Evolutionary conservation across 108 stramenopile genomes (phyloP).

Genomic region (Fragilaria crotonensis): DNA sequence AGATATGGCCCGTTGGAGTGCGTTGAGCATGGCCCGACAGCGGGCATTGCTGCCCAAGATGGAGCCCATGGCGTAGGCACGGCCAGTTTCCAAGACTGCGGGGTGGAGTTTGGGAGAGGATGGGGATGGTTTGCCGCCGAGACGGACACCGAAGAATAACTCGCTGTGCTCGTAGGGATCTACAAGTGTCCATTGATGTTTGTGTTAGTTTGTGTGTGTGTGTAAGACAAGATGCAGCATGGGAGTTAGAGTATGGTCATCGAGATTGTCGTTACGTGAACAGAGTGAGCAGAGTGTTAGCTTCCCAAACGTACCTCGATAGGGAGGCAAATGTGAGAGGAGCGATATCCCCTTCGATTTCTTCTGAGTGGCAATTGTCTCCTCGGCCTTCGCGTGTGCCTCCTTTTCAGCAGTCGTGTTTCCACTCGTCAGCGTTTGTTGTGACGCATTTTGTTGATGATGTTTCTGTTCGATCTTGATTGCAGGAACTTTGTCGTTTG

Average conservation of each 20-base stretch:
- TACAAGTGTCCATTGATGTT: not conserved
- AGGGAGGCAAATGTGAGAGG: slow-evolving; percentile 84
- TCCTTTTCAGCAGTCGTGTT: slow-evolving; percentile 10
- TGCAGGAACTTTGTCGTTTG: slow-evolving; percentile 1
- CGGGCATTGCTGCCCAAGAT: slow-evolving; percentile 87
- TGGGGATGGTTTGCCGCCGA: not conserved
- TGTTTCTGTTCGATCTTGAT: slow-evolving; percentile 8
- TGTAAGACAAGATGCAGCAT: too few species aligned
- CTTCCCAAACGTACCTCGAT: slow-evolving; percentile 41
- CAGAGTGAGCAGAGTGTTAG: too few species aligned
- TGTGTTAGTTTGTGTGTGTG: not conserved
- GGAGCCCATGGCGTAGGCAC: slow-evolving; percentile 69
- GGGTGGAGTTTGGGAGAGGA: slow-evolving; percentile 60
- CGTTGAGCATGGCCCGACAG: slow-evolving; percentile 86
- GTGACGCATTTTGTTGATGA: not conserved
- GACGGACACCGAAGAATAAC: not conserved
- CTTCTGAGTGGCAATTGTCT: not conserved
- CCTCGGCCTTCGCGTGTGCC: slow-evolving; percentile 4
- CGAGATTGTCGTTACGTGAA: too few species aligned
- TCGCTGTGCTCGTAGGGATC: not conserved
- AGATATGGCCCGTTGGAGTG: slow-evolving; percentile 56
- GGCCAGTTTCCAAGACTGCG: slow-evolving; percentile 74
- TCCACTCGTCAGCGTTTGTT: slow-evolving; percentile 2
- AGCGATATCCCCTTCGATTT: slow-evolving; percentile 54
- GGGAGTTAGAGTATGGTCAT: too few species aligned